Conservation (phyloP, 495 filamentous ascomycete genomes). For the Aspergillus hancockii region DNA sequence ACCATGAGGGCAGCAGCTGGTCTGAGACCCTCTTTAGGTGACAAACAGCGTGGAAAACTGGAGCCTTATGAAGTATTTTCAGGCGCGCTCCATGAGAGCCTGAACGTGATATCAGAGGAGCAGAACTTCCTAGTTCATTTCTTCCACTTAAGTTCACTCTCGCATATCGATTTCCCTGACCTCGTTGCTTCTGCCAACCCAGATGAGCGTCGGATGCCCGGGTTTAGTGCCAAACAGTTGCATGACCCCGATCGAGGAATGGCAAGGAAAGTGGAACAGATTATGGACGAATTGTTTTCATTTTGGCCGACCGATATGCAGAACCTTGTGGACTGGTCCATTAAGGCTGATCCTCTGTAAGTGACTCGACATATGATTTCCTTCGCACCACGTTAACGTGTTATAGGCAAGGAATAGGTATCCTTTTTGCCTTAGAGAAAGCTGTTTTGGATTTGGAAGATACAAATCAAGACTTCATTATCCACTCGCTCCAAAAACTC, state of each 20-base stretch:
- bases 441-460: constrained; percentile 77
- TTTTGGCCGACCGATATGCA: constrained; percentile 81
- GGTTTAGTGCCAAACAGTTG: constrained; percentile 67
- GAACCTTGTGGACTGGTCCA: constrained; percentile 79
- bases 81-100: constrained; percentile 73
- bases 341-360: constrained; percentile 77
- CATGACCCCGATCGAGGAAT: constrained; percentile 84
- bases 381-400: constrained; percentile 9
- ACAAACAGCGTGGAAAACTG: constrained; percentile 69
- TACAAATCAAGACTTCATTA: constrained; percentile 88
- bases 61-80: constrained; percentile 82
- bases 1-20: constrained; percentile 72
- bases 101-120: constrained; percentile 80
- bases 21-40: constrained; percentile 49
- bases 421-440: constrained; percentile 77
- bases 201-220: constrained; percentile 63
- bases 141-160: constrained; percentile 82
- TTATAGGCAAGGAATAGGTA: constrained; percentile 79
- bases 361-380: constrained; percentile 28
- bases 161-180: constrained; percentile 78
- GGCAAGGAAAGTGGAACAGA: constrained; percentile 72
- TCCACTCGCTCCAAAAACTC: constrained; percentile 74
- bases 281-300: constrained; percentile 84
- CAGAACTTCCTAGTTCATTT: constrained; percentile 94
- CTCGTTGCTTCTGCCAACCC: constrained; percentile 66